Conservation (phyloP, 352 stramenopile species). For the Pythium rhizo-oryzae region DNA sequence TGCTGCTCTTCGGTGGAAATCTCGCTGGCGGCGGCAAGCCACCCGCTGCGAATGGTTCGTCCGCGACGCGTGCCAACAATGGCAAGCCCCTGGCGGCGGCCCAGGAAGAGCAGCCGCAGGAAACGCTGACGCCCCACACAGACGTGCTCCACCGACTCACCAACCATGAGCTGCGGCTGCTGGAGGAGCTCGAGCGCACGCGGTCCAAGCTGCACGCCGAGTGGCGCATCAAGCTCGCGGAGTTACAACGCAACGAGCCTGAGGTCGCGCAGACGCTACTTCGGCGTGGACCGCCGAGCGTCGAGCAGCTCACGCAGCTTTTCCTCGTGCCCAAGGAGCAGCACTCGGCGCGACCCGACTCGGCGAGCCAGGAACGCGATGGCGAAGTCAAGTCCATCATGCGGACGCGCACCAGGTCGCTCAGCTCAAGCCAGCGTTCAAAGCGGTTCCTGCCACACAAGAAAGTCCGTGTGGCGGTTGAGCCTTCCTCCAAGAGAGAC, state of each 20-base stretch:
- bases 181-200: conserved; percentile 81
- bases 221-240: conserved; percentile 65
- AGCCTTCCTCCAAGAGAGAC: not conserved
- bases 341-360: conserved; percentile 9
- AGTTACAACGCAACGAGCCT: conserved; percentile 48
- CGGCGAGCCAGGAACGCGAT: conserved; percentile 5
- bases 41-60: not conserved
- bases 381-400: conserved; percentile 42
- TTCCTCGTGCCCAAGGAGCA: conserved; percentile 31
- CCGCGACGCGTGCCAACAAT: no score
- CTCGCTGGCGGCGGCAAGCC: conserved; percentile 38
- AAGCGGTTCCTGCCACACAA: conserved; percentile 54
- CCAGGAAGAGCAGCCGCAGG: not conserved
- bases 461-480: conserved; percentile 24
- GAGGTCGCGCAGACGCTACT: conserved; percentile 31
- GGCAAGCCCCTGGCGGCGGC: not conserved
- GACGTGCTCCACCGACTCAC: conserved; percentile 72
- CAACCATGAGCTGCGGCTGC: conserved; percentile 74
- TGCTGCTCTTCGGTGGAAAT: conserved; percentile 69
- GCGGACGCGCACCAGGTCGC: conserved; percentile 47
- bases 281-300: conserved; percentile 28
- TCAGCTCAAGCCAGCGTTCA: conserved; percentile 45
- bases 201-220: conserved; percentile 65
- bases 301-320: conserved; percentile 48
- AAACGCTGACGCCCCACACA: conserved; percentile 45